phyloP scores from a whole-genome alignment of 2,329 filamentous ascomycete species.

The Colletotrichum horii region DNA sequence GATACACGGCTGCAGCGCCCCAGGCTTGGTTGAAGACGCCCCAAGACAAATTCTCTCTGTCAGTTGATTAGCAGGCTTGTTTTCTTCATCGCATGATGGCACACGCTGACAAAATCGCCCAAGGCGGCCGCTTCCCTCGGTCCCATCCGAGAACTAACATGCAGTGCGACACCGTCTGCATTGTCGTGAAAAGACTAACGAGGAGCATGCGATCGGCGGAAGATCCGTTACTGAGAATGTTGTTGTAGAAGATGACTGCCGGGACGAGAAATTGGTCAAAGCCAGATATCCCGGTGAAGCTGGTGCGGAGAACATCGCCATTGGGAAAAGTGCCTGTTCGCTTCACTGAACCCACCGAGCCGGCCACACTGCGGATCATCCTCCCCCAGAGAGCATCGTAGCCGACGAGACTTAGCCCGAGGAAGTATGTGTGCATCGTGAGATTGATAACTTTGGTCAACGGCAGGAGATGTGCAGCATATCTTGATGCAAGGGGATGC shows the following conservation, averaged over 20 bases:
- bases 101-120: not conserved
- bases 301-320: not conserved
- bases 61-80: rapidly evolving
- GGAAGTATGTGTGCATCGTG: slow-evolving; percentile 5
- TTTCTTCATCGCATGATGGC: rapidly evolving
- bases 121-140: not conserved
- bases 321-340: not conserved
- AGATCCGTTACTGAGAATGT: not conserved
- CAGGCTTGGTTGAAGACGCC: not conserved
- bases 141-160: not conserved
- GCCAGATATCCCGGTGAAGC: not conserved
- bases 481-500: not conserved
- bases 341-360: not conserved
- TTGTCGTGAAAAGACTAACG: not conserved
- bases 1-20: slow-evolving; percentile 2
- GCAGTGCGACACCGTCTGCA: not conserved
- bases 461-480: not conserved
- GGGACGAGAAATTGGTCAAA: not conserved
- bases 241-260: slow-evolving; percentile 7
- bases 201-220: not conserved
- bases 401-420: not conserved
- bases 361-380: not conserved
- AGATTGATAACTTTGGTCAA: not conserved
- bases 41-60: not conserved
- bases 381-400: slow-evolving; percentile 1